phyloP scores from a whole-genome alignment of 129 eudicot genomes.

The Helianthus annuus region HanXRQr2.0-SUNRISE NC_035447.2:167466313-167466812 shows the following conservation, averaged over 20 bases:
- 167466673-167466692: no score
- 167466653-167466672: no score
- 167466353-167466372: neutral
- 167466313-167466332: slow-evolving; percentile 39
- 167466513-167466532: no score
- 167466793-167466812: slow-evolving; percentile 24
- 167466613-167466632: no score
- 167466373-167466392: slow-evolving; percentile 23
- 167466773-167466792: slow-evolving; percentile 25
- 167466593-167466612: no score
- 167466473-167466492: slow-evolving; percentile 50
- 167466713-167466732: neutral
- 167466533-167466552: no score
- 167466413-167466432: neutral
- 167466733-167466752: neutral
- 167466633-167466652: no score
- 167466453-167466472: slow-evolving; percentile 40
- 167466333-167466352: slow-evolving; percentile 15
- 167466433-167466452: slow-evolving; percentile 41
- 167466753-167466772: slow-evolving; percentile 27
- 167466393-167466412: slow-evolving; percentile 13
- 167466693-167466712: neutral
- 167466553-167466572: no score
- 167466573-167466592: no score
- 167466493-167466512: slow-evolving; percentile 27